phyloP scores from a whole-genome alignment of 108 stramenopile species.

The Cyclotella baltica region DNA sequence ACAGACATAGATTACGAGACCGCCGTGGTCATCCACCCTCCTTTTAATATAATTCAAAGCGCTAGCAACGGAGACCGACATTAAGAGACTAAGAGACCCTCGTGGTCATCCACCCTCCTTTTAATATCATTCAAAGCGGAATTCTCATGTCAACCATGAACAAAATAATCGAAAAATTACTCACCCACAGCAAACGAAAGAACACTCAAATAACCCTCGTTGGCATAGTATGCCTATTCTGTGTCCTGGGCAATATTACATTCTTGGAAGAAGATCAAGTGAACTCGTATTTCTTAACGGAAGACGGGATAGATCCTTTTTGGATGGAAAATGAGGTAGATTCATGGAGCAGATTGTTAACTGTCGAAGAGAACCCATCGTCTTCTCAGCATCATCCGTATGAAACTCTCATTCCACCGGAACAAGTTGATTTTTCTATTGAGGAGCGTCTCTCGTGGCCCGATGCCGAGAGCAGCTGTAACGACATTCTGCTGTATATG shows the following conservation, averaged over 20 bases:
- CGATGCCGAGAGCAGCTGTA: constrained; percentile 8
- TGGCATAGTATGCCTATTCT: neutral
- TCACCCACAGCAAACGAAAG: neutral
- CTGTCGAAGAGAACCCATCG: neutral
- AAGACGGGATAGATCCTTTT: neutral
- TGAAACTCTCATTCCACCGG: neutral
- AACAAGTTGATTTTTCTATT: neutral
- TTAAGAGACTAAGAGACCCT: no score
- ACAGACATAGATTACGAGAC: no score
- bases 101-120: no score
- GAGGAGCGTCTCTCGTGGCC: constrained; percentile 4
- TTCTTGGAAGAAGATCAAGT: neutral
- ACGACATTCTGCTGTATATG: constrained; percentile 27
- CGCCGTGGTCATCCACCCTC: no score
- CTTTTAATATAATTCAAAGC: no score
- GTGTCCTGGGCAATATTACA: neutral
- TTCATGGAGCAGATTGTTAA: neutral
- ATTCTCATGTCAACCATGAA: neutral
- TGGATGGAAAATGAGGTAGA: neutral
- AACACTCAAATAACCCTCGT: neutral
- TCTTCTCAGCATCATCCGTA: neutral
- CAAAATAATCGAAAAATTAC: neutral
- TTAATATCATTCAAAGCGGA: neutral
- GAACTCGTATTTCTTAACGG: no score
- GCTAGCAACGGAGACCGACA: no score